Evolutionary conservation across 345 rosid genomes (phyloP), one percentile per base, ranked within the genome.

Genomic region (Eucalyptus sp.): DNA sequence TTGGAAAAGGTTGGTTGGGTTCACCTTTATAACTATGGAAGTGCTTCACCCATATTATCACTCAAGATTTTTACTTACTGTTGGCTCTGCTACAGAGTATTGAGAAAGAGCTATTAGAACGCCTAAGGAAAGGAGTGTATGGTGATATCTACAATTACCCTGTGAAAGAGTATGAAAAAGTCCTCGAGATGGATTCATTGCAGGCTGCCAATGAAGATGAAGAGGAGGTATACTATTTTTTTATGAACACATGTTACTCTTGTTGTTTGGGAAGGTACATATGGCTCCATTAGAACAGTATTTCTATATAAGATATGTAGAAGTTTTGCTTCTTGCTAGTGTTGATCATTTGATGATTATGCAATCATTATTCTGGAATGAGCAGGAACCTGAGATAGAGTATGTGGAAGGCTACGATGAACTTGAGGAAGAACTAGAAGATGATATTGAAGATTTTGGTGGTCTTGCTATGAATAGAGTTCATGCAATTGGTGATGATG

Each of bases 371-470:
- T 88, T 87, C 51, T 52, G 88, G 87, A 90, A 89, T 89, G 86
- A 89, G 90, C 94, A 95, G 98, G 99, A 94, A 88, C 90, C 90
- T 84, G 93, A 92, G 89, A 90, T 93, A 86, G 98, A 97, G 92
- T 97, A 93, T 90, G 97, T 97, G 88, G 98, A 96, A 92, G 97
- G 95, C 46, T 92, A 91, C 90, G 96, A 95, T 68, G 99, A 93
- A 62, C 95, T 96, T 54, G 98, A 95, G 87, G 97, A 93, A 88
- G 99, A 96, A 89, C 97, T 96, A 88, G 99, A 96, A 90, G 97
- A 96, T 31, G 99, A 97, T 88, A 97, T 97, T 44, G 99, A 97
- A 96, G 98, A 97, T 91, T 94, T 95, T 88, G 93, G 87, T 87
- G 92, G 92, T 84, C 66, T 92, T 87, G 92, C 91, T 66, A 86